Base-by-base conservation (phyloP, 768 basidiomycete genomes). In the Rhodotorula babjevae region DNA sequence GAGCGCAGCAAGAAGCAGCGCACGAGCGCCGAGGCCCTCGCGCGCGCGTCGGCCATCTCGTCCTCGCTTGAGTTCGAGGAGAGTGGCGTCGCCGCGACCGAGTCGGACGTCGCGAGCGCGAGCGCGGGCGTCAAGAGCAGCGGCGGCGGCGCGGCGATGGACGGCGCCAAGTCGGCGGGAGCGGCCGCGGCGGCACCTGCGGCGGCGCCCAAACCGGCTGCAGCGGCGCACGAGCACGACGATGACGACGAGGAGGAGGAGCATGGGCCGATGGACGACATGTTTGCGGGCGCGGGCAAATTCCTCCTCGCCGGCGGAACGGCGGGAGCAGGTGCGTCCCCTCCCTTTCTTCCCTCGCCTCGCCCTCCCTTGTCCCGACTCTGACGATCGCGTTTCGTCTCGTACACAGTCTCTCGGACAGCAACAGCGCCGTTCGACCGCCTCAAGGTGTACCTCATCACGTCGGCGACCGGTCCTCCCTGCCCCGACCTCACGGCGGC, bases 391-490 rank as follows among this genome's bases (percentile, higher is more conserved):
- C 7, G n/a, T 14, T 15, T 16, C 42, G 21, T 18, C 16, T 15
- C 64, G 66, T 65, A n/a, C 44, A 31, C 78, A 96, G 96, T 97
- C 42, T 98, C 95, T 23, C 86, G 96, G 77, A 91, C 94, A 58
- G 93, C 92, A 71, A 99, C 96, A 0, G 96, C 96, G 12, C 96
- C 96, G 1, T 98, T 97, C 76, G 96, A 99, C 83, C 88, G 96
- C 65, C 84, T 99, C 63, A 99, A 95, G 81, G 86, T 99, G 67
- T 98, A 96, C 81, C 85, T 99, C 69, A 98, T 98, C 73, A 98
- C 96, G 69, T 73, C 69, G 49, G 68, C 72, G 36, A 55, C 53
- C 49, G 11, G 42, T 31, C 65, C 56, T 11, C 36, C 29, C 46
- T 62, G 49, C 21, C 52, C 71, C 29, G 16, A 63, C 27, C 15